Percentiles rank a stretch among this genome's conserved stretches.
Evolutionary conservation across 2,329 filamentous ascomycete genomes (phyloP).

Genomic region (Calonectria ilicicola): DNA sequence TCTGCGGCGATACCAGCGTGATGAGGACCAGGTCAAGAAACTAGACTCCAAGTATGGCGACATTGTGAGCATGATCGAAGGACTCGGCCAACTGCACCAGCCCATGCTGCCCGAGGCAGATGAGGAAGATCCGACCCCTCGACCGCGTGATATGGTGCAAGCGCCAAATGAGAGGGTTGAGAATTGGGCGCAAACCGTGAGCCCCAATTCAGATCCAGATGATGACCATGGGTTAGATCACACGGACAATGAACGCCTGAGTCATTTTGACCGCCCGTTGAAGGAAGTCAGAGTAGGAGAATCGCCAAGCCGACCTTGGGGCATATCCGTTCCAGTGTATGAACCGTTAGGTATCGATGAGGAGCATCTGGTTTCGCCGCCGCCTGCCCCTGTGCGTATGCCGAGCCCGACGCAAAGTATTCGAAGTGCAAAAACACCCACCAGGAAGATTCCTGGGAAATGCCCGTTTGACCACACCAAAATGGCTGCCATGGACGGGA

Average conservation of each 20-base stretch:
- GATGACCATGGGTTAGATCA: constrained; percentile 44
- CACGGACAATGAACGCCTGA: constrained; percentile 69
- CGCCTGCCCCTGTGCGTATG: constrained; percentile 68
- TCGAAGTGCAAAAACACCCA: constrained; percentile 40
- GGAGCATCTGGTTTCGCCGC: constrained; percentile 64
- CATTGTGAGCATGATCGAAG: constrained; percentile 93
- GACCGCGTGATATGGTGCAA: constrained; percentile 58
- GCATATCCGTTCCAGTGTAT: constrained; percentile 81
- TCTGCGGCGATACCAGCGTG: constrained; percentile 88
- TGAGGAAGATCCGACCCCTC: constrained; percentile 56
- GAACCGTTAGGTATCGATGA: constrained; percentile 53
- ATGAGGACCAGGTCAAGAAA: constrained; percentile 85
- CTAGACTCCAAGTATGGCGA: constrained; percentile 95
- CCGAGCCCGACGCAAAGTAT: constrained; percentile 48
- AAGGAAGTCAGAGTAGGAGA: constrained; percentile 95
- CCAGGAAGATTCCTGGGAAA: constrained; percentile 55
- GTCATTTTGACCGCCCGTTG: constrained; percentile 85
- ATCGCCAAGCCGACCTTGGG: constrained; percentile 93
- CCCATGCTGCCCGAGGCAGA: constrained; percentile 79
- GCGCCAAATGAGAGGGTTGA: constrained; percentile 79
- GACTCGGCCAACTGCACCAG: constrained; percentile 87
- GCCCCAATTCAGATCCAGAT: constrained; percentile 58
- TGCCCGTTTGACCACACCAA: constrained; percentile 71
- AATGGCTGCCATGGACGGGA: constrained; percentile 50
- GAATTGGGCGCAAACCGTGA: constrained; percentile 86